phyloP scores from a whole-genome alignment of 2,329 filamentous ascomycete species.

The Gaeumannomyces tritici region DNA sequence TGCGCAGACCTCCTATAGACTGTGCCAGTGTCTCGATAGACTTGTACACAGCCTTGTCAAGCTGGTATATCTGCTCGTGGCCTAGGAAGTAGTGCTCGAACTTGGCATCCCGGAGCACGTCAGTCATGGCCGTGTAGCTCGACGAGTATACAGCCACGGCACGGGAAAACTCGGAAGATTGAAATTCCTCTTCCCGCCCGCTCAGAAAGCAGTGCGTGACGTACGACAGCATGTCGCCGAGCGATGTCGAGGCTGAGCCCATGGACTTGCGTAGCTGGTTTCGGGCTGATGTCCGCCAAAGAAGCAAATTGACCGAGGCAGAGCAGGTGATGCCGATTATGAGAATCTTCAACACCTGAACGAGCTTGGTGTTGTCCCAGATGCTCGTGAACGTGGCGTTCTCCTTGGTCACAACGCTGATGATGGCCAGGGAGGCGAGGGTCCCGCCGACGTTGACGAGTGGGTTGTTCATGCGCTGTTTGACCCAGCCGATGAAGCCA shows the following conservation, averaged over 20 bases:
- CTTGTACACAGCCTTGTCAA: conserved; percentile 72
- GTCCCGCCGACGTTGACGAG: conserved; percentile 80
- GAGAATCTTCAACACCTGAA: conserved; percentile 75
- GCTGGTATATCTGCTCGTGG: conserved; percentile 65
- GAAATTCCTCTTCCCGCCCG: conserved; percentile 70
- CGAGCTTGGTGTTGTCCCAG: conserved; percentile 73
- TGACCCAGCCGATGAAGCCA: conserved; percentile 81
- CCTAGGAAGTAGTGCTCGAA: conserved; percentile 81
- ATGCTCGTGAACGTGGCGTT: conserved; percentile 74
- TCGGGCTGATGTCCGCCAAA: conserved; percentile 73
- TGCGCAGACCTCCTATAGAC: conserved; percentile 81
- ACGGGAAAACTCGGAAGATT: conserved; percentile 53
- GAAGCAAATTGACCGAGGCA: conserved; percentile 62
- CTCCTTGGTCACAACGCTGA: conserved; percentile 85
- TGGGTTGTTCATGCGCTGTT: conserved; percentile 68
- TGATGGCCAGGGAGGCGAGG: conserved; percentile 77
- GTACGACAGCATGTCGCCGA: conserved; percentile 72
- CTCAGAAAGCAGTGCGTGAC: conserved; percentile 79
- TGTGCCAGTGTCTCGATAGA: conserved; percentile 80
- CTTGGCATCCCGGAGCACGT: conserved; percentile 75
- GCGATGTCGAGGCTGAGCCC: conserved; percentile 60
- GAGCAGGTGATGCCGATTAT: conserved; percentile 66
- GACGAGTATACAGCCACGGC: conserved; percentile 55
- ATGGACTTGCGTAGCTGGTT: conserved; percentile 64
- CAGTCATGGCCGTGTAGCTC: conserved; percentile 61